These are phyloP conservation scores for Nemania sp. DNA, from an alignment of 2,329 filamentous ascomycete species.

Conservation along the genomic window DNA sequence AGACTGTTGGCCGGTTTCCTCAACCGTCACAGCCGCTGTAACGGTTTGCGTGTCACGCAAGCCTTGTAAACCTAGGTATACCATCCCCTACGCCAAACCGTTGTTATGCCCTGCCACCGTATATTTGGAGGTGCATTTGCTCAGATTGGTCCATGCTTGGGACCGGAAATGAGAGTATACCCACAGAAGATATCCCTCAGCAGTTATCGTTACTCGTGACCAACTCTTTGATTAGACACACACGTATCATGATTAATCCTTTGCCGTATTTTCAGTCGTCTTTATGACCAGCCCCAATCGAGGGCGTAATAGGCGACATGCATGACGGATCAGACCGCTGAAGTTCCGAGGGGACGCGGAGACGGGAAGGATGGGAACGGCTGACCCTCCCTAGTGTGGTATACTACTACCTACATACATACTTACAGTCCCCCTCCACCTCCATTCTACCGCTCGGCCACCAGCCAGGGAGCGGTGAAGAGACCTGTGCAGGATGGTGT, in stretches of 20 bases:
- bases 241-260: neutral
- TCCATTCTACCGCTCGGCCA: conserved; percentile 8
- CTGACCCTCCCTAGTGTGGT: conserved; percentile 8
- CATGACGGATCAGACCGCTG: conserved; percentile 32
- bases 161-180: neutral
- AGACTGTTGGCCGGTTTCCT: neutral
- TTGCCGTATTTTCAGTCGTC: neutral
- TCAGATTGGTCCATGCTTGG: neutral
- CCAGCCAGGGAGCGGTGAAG: conserved; percentile 32
- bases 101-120: conserved; percentile 10
- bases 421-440: too few relatives aligned
- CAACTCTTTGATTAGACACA: neutral
- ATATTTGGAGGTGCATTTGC: neutral
- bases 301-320: conserved; percentile 13
- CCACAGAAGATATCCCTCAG: neutral
- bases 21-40: conserved; percentile 4
- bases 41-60: conserved; percentile 5
- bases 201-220: neutral
- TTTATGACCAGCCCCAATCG: conserved; percentile 7
- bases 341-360: conserved; percentile 31
- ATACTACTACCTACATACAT: neutral
- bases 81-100: neutral
- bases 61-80: neutral
- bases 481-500: conserved; percentile 25
- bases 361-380: conserved; percentile 35